Evolutionary conservation across 2,329 filamentous ascomycete genomes (phyloP).

Genomic region (Trichothecium sympodiale): DNA sequence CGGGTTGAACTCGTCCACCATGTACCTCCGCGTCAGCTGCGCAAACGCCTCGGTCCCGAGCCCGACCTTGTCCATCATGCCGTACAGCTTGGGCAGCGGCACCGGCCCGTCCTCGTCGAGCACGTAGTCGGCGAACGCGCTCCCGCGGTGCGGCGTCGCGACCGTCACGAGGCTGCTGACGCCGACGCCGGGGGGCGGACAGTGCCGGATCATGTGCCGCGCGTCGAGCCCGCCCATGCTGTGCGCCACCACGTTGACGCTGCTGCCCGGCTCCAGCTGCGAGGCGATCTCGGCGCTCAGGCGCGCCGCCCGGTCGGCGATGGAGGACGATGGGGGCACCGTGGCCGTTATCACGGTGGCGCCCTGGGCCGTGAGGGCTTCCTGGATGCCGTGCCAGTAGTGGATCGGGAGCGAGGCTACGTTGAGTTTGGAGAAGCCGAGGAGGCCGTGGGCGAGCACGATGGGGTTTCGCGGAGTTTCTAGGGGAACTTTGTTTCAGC

Average conservation of each 20-base stretch:
- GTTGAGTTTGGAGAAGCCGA: slow-evolving; percentile 50
- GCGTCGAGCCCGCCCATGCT: slow-evolving; percentile 57
- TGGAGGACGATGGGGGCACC: slow-evolving; percentile 50
- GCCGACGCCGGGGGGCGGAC: slow-evolving; percentile 33
- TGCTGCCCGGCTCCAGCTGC: slow-evolving; percentile 18
- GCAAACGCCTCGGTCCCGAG: slow-evolving; percentile 49
- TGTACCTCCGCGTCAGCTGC: slow-evolving; percentile 49
- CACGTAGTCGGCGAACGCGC: slow-evolving; percentile 42
- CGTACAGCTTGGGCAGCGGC: slow-evolving; percentile 43
- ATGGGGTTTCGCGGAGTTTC: slow-evolving; percentile 49
- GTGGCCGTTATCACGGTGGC: slow-evolving; percentile 47
- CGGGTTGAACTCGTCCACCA: slow-evolving; percentile 48
- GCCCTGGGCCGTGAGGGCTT: slow-evolving; percentile 42
- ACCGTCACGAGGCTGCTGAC: slow-evolving; percentile 44
- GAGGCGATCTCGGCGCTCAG: slow-evolving; percentile 43
- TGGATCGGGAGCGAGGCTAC: slow-evolving; percentile 39
- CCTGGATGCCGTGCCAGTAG: slow-evolving; percentile 55
- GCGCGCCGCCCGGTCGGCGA: slow-evolving; percentile 47
- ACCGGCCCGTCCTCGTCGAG: slow-evolving; percentile 24
- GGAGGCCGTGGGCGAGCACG: slow-evolving; percentile 53
- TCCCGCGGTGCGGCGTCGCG: slow-evolving; percentile 44
- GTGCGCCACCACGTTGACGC: slow-evolving; percentile 67
- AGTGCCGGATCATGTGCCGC: slow-evolving; percentile 51
- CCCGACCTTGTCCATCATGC: slow-evolving; percentile 36
- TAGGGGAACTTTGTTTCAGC: slow-evolving; percentile 12